These are phyloP conservation scores for Cymbopogon flexuosus DNA, from an alignment of 202 grass and related monocot genomes.

Conservation along the genomic window DNA sequence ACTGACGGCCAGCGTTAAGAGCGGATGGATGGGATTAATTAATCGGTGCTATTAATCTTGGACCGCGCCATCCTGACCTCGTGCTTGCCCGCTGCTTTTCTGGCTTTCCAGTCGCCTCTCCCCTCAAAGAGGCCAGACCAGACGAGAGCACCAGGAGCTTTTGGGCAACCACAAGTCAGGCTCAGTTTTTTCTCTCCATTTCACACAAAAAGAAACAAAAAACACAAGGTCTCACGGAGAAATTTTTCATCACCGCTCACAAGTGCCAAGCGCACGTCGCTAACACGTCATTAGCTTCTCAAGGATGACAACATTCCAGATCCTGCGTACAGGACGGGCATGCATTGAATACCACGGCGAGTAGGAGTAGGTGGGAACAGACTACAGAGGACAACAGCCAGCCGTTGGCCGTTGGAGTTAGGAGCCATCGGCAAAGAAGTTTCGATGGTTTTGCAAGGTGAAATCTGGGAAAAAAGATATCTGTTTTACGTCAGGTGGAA, in stretches of 20 bases:
- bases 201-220: background rate
- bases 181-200: background rate
- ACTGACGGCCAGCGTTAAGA: background rate
- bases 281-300: background rate
- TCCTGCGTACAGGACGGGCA: background rate
- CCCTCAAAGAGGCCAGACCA: background rate
- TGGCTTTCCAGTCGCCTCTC: background rate
- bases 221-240: too few species aligned
- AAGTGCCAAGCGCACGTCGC: background rate
- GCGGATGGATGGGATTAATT: background rate
- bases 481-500: too few species aligned
- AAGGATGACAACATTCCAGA: background rate
- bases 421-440: background rate
- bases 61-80: background rate
- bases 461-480: background rate
- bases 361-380: background rate
- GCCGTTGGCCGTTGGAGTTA: background rate
- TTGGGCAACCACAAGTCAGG: too few species aligned
- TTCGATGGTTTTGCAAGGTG: background rate
- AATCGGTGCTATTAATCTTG: background rate
- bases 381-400: background rate
- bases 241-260: background rate
- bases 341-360: slow-evolving; percentile 13
- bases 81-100: background rate
- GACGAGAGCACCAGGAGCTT: background rate